Base-by-base conservation (phyloP, 768 basidiomycete species). In the Coprinellus micaceus region DNA sequence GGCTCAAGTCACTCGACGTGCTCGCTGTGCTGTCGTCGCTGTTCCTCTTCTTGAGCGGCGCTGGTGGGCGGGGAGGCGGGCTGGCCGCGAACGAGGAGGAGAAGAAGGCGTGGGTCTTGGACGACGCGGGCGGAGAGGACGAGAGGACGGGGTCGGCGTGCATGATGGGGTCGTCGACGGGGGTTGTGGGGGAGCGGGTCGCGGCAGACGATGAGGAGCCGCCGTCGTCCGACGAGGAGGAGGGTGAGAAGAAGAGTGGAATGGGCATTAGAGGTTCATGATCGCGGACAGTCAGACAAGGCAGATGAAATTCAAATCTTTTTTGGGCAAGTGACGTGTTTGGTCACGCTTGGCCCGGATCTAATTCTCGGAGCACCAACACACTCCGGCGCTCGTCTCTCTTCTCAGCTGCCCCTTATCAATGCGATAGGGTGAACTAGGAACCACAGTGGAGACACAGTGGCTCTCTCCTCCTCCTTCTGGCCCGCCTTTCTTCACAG, bases 51-150 rank as follows among this genome's bases (percentile, higher is more conserved):
- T 43, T 63, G 51, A 57, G 56, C 0, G 67, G 66, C 3, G 67
- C 26, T 11, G 61, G 53, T 22, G 63, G 62, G 41, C 67, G 70
- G 13, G 74, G 69, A 7, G 74, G 73, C 0, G 76, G 70, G 10
- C 67, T 66, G 0, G 74, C 73, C 15, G 74, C 68, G 66, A 79
- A 76, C 5, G 78, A 69, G 48, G 76, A 73, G 36, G 76, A 69
- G 66, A 80, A 76, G 66, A 80, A 79, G 10, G 78, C 76, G 61
- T 76, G 68, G 10, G 80, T 82, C 68, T 80, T 81, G 40, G 73
- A 66, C 3, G 61, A 64, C 0, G 72, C 65, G 9, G 67, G 67
- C 0, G 70, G 67, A 1, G 70, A 68, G 1, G n/a, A n/a, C n/a
- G 71, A 65, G 15, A 63, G 53, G 33, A 69, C 49, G 54, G 63